Conservation (phyloP, 2,329 filamentous ascomycete genomes). For the Graphilbum fragrans region DNA sequence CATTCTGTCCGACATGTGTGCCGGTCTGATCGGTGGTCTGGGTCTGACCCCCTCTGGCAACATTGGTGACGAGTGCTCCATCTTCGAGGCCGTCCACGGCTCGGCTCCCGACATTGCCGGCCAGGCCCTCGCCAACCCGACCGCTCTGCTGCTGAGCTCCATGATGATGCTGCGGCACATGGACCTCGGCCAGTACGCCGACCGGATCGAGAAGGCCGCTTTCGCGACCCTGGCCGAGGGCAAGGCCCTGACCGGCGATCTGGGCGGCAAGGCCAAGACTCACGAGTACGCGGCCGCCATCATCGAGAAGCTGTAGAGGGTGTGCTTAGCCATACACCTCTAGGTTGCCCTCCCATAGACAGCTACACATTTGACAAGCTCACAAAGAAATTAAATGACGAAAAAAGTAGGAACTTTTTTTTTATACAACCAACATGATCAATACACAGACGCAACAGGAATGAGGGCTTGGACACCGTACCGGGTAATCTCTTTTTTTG, state of each 20-base stretch:
- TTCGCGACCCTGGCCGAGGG: slow-evolving; percentile 93
- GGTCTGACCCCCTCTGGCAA: slow-evolving; percentile 96
- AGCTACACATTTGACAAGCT: too few species aligned
- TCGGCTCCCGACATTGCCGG: slow-evolving; percentile 54
- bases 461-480: background rate
- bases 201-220: slow-evolving; percentile 84
- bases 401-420: too few species aligned
- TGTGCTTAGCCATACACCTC: too few species aligned
- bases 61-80: slow-evolving; percentile 98
- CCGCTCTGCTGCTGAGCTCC: slow-evolving; percentile 83
- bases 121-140: slow-evolving; percentile 93
- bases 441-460: background rate
- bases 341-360: too few species aligned
- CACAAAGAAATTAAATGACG: too few species aligned
- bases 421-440: too few species aligned
- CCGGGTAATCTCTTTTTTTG: too few species aligned
- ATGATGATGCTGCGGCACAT: slow-evolving; percentile 99
- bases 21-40: slow-evolving; percentile 93
- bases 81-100: slow-evolving; percentile 96
- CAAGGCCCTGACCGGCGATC: slow-evolving; percentile 89
- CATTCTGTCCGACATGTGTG: slow-evolving; percentile 99
- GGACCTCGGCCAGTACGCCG: slow-evolving; percentile 74
- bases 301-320: slow-evolving; percentile 57
- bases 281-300: slow-evolving; percentile 88
- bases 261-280: slow-evolving; percentile 94